Percentiles rank a stretch among this genome's conserved stretches.
Evolutionary conservation across 2,329 filamentous ascomycete genomes (phyloP).

Genomic region (Fusarium oxysporum): DNA sequence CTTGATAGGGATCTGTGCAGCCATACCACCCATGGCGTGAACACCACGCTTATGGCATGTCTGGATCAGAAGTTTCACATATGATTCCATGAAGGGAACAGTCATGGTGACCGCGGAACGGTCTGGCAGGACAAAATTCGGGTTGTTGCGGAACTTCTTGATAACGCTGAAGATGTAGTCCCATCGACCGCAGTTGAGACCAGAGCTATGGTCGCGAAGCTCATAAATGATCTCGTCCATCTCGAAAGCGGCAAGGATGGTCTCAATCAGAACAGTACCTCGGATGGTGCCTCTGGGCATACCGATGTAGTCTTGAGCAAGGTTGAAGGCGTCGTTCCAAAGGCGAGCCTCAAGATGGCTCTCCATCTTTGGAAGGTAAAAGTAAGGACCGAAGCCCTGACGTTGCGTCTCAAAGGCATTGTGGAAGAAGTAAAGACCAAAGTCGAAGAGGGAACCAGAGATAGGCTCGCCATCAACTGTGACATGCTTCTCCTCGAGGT

Average conservation of each 20-base stretch:
- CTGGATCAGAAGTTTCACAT: slow-evolving; percentile 95
- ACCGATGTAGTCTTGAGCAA: slow-evolving; percentile 91
- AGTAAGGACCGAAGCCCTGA: slow-evolving; percentile 91
- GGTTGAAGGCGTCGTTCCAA: slow-evolving; percentile 98
- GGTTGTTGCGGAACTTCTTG: slow-evolving; percentile 98
- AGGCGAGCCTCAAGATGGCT: slow-evolving; percentile 95
- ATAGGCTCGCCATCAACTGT: slow-evolving; percentile 95
- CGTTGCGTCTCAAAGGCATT: slow-evolving; percentile 90
- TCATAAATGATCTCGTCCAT: slow-evolving; percentile 99
- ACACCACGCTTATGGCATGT: slow-evolving; percentile 96
- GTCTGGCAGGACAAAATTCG: slow-evolving; percentile 92
- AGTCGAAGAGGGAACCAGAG: slow-evolving; percentile 93
- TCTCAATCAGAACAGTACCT: slow-evolving; percentile 96
- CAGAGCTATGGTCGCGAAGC: slow-evolving; percentile 94
- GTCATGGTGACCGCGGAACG: slow-evolving; percentile 96
- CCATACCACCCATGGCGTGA: slow-evolving; percentile 99
- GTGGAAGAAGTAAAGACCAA: slow-evolving; percentile 99
- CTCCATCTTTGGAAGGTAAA: slow-evolving; percentile 98
- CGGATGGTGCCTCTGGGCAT: slow-evolving; percentile 93
- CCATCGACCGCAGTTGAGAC: slow-evolving; percentile 98
- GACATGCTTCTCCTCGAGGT: slow-evolving; percentile 98
- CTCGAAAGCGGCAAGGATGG: slow-evolving; percentile 96
- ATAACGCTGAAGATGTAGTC: slow-evolving; percentile 99
- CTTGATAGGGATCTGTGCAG: slow-evolving; percentile 98
- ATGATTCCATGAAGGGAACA: slow-evolving; percentile 97